Evolutionary conservation across 352 stramenopile species (phyloP).

Genomic region (Globisporangium canariense): DNA sequence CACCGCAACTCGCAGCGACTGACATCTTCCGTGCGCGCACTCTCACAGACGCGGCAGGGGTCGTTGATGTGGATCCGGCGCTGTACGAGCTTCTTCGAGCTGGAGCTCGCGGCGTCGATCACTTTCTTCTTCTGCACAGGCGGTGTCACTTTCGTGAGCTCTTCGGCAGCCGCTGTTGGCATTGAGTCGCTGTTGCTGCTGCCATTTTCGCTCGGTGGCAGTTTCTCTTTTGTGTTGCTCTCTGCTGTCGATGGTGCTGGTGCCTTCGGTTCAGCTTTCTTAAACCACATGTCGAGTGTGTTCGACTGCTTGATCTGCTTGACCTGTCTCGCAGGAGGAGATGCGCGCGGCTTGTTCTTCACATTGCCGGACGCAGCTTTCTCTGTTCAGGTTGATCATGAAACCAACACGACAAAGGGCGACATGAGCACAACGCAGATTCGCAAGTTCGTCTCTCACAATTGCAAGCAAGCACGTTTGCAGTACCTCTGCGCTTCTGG

Average conservation of each 20-base stretch:
- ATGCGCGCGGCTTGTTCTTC: constrained; percentile 10
- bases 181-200: neutral
- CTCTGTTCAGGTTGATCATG: neutral
- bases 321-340: neutral
- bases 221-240: neutral
- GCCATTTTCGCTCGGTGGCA: neutral
- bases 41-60: constrained; percentile 62
- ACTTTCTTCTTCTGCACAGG: constrained; percentile 21
- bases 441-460: neutral
- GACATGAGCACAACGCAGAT: neutral
- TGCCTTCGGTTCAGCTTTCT: constrained; percentile 21
- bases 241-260: constrained; percentile 15
- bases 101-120: neutral
- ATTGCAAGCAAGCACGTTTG: neutral
- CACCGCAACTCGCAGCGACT: constrained; percentile 62
- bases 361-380: constrained; percentile 5
- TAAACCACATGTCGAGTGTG: constrained; percentile 65
- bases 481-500: constrained; percentile 14
- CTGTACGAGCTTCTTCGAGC: constrained; percentile 55
- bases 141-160: constrained; percentile 7
- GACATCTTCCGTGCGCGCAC: constrained; percentile 41
- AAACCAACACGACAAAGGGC: neutral
- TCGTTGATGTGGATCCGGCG: constrained; percentile 68
- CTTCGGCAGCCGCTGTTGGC: neutral
- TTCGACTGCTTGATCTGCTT: constrained; percentile 31